phyloP scores from a whole-genome alignment of 805 yeast genomes.

The Lipomyces anomalus region DNA sequence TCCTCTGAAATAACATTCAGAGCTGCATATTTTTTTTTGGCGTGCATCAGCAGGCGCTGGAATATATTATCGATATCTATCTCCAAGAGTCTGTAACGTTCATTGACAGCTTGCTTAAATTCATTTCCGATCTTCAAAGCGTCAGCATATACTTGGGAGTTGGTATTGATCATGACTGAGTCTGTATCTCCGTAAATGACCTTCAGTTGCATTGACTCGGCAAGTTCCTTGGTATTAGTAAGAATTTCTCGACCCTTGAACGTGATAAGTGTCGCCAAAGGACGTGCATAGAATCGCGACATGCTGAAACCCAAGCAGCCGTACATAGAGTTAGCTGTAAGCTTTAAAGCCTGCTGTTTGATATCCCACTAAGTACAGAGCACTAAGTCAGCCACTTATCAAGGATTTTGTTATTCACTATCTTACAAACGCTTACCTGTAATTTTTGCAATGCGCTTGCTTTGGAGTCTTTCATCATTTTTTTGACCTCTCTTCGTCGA shows the following conservation, averaged over 20 bases:
- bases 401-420: too few relatives aligned
- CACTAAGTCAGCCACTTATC: neutral
- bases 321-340: constrained; percentile 99
- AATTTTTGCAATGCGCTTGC: constrained; percentile 51
- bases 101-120: constrained; percentile 81
- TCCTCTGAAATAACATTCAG: constrained; percentile 53
- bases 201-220: constrained; percentile 72
- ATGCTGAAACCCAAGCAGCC: constrained; percentile 93
- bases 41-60: constrained; percentile 73
- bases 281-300: constrained; percentile 92
- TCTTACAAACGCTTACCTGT: constrained; percentile 5
- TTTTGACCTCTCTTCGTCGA: constrained; percentile 90
- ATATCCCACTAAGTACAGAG: constrained; percentile 74
- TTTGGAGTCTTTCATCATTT: constrained; percentile 67
- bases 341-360: constrained; percentile 89
- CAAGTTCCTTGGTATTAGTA: constrained; percentile 86
- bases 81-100: constrained; percentile 78
- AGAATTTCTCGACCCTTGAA: constrained; percentile 92
- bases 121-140: constrained; percentile 79
- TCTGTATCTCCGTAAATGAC: constrained; percentile 98
- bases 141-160: constrained; percentile 58
- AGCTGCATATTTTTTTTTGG: constrained; percentile 98
- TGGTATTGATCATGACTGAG: constrained; percentile 97
- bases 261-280: constrained; percentile 92
- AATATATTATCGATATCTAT: constrained; percentile 94